These are phyloP conservation scores for Panicum hallii DNA, from an alignment of 202 grass and related monocot genomes.

Conservation along the genomic window DNA sequence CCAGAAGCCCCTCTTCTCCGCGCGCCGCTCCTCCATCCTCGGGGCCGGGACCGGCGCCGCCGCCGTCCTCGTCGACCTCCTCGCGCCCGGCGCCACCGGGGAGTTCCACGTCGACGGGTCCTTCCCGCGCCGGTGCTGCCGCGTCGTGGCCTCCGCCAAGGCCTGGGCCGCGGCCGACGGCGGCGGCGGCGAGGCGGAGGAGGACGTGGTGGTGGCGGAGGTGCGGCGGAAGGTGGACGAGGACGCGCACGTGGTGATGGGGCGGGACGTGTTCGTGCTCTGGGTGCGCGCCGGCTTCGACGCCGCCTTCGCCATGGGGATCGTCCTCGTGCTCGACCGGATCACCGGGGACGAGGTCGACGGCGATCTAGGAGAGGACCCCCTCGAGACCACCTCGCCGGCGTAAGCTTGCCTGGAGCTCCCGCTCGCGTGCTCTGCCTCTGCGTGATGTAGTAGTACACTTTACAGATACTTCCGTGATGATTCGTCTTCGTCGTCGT, in stretches of 20 bases:
- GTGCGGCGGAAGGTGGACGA: constrained; percentile 87
- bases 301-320: constrained; percentile 83
- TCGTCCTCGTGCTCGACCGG: constrained; percentile 88
- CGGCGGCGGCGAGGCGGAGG: constrained; percentile 28
- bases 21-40: constrained; percentile 72
- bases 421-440: neutral
- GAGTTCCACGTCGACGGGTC: constrained; percentile 86
- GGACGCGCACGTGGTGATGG: constrained; percentile 71
- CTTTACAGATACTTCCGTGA: constrained; percentile 3
- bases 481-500: neutral
- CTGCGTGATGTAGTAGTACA: neutral
- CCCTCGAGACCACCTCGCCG: constrained; percentile 35
- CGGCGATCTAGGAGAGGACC: constrained; percentile 27
- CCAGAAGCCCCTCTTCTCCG: constrained; percentile 80
- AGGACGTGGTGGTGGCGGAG: constrained; percentile 64
- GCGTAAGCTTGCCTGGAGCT: neutral
- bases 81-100: neutral
- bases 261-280: constrained; percentile 84
- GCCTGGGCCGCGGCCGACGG: neutral
- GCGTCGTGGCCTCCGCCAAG: constrained; percentile 37
- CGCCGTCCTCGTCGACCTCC: constrained; percentile 63
- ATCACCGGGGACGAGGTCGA: constrained; percentile 66
- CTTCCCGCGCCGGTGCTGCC: constrained; percentile 76
- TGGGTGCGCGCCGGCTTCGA: constrained; percentile 72
- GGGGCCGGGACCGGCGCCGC: constrained; percentile 50